These are phyloP conservation scores for Blastobotrys parvus DNA, from an alignment of 805 yeast species.

Conservation along the genomic window DNA sequence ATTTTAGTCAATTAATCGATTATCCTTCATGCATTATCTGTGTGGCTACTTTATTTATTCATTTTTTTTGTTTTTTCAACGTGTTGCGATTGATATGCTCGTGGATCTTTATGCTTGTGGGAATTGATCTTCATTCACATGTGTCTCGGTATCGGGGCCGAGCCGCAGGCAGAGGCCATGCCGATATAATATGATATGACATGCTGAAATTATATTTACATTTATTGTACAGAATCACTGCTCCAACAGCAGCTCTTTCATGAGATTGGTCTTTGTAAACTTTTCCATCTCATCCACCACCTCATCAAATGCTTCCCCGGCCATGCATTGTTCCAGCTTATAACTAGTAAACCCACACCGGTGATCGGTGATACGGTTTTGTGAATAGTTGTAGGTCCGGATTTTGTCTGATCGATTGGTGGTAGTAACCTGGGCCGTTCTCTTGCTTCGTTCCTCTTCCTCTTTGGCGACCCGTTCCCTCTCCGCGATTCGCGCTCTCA, in stretches of 20 bases:
- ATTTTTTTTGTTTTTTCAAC: too few relatives aligned
- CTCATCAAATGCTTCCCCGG: conserved; percentile 50
- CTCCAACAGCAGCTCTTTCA: conserved; percentile 31
- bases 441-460: conserved; percentile 52
- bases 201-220: too few relatives aligned
- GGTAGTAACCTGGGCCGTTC: conserved; percentile 78
- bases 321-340: conserved; percentile 60
- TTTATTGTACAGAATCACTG: too few relatives aligned
- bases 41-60: too few relatives aligned
- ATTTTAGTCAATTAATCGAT: too few relatives aligned
- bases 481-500: conserved; percentile 80
- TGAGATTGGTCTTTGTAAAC: conserved; percentile 38
- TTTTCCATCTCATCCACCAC: conserved; percentile 45
- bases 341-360: conserved; percentile 75
- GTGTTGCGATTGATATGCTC: too few relatives aligned
- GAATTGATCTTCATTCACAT: too few relatives aligned
- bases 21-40: too few relatives aligned
- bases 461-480: conserved; percentile 57
- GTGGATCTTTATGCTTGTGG: too few relatives aligned
- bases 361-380: conserved; percentile 90
- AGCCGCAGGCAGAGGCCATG: too few relatives aligned
- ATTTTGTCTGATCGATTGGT: conserved; percentile 91
- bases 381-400: conserved; percentile 88
- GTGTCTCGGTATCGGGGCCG: too few relatives aligned
- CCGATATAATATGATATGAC: too few relatives aligned